Conservation (phyloP, 2,329 filamentous ascomycete species). For the Chaetothyriales sp. region DNA sequence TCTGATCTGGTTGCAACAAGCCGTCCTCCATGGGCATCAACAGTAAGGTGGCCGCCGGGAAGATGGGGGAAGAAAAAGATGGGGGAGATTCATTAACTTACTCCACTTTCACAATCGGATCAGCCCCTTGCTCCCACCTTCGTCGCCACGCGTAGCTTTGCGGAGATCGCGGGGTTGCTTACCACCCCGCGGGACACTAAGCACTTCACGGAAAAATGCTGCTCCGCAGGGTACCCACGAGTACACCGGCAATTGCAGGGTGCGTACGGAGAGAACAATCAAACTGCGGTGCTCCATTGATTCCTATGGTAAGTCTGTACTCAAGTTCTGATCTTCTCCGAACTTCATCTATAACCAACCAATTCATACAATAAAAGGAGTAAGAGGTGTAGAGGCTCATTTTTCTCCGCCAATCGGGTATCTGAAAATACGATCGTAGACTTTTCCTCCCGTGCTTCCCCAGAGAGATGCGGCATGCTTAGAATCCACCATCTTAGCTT, state of each 20-base stretch:
- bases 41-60: not conserved
- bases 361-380: not conserved
- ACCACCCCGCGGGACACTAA: too few species aligned
- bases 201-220: too few species aligned
- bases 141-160: too few species aligned
- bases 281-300: too few species aligned
- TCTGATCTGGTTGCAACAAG: not conserved
- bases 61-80: not conserved
- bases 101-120: not conserved
- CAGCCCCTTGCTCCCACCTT: not conserved
- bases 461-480: slow-evolving; percentile 24
- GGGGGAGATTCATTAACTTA: not conserved
- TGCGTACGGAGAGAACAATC: too few species aligned
- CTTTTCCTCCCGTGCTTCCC: slow-evolving; percentile 36
- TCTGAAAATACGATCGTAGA: slow-evolving; percentile 37
- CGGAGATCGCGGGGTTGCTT: too few species aligned
- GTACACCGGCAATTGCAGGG: not conserved
- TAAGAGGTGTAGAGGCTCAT: not conserved
- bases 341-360: not conserved
- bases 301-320: too few species aligned
- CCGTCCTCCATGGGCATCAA: not conserved
- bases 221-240: too few species aligned
- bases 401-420: slow-evolving; percentile 42
- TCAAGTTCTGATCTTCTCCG: too few species aligned
- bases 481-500: not conserved